These are phyloP conservation scores for Rhodotorula sp. DNA, from an alignment of 1,284 basidiomycete species.

Conservation along the genomic window DNA sequence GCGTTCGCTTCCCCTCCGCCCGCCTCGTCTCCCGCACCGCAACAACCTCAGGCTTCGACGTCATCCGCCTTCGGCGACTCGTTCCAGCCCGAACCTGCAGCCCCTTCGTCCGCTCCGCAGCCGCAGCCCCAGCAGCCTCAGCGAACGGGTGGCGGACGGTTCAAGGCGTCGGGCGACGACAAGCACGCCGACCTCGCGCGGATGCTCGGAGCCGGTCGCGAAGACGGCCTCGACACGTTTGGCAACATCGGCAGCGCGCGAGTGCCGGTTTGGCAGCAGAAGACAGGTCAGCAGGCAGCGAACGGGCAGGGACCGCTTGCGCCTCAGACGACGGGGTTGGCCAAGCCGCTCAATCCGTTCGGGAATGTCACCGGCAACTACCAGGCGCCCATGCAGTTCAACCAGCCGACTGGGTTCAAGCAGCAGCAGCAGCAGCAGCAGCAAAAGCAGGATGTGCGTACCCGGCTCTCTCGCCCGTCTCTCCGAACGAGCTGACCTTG, in stretches of 20 bases:
- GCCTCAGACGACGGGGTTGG: constrained; percentile 37
- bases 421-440: constrained; percentile 30
- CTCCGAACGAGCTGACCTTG: not conserved
- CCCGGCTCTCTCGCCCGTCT: not conserved
- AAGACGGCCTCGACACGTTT: constrained; percentile 90
- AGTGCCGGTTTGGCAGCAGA: constrained; percentile 40
- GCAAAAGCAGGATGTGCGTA: constrained; percentile 27
- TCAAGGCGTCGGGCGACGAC: constrained; percentile 54
- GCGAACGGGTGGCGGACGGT: constrained; percentile 38
- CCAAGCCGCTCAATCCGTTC: constrained; percentile 35
- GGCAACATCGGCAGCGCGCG: constrained; percentile 79
- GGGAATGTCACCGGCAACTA: constrained; percentile 8
- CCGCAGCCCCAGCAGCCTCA: constrained; percentile 39
- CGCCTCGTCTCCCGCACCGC: constrained; percentile 15
- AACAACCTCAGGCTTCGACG: constrained; percentile 5
- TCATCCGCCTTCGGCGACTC: constrained; percentile 14
- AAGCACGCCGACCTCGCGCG: constrained; percentile 74
- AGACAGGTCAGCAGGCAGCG: constrained; percentile 21
- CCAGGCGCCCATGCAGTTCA: constrained; percentile 28
- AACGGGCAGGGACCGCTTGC: constrained; percentile 15
- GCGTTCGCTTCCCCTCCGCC: constrained; percentile 42
- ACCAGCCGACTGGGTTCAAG: constrained; percentile 29
- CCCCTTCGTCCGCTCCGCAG: constrained; percentile 33
- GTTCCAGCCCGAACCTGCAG: constrained; percentile 15
- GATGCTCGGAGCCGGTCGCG: constrained; percentile 64